Evolutionary conservation across 2,329 filamentous ascomycete species (phyloP).

Genomic region (Dactylonectria macrodidyma): DNA sequence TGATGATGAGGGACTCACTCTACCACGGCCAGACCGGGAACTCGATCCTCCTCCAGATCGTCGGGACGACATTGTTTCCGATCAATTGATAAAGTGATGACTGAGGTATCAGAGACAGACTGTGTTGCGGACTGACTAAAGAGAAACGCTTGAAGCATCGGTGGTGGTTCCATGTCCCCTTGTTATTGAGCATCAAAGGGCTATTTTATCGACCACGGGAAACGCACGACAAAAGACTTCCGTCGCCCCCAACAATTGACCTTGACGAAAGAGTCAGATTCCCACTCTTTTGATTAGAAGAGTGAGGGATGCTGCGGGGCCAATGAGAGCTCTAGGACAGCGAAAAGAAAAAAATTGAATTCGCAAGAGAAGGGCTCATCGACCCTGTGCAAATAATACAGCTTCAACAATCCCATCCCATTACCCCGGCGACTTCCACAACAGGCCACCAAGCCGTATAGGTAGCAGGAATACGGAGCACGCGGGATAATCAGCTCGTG

Average conservation of each 20-base stretch:
- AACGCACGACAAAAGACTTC: conserved; percentile 1
- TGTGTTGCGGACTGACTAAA: not conserved
- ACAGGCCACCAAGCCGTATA: not conserved
- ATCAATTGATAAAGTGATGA: not conserved
- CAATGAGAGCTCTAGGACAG: conserved; percentile 8
- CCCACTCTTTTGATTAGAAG: conserved; percentile 23
- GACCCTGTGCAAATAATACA: not conserved
- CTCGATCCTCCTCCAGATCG: conserved; percentile 15
- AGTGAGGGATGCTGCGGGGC: not conserved
- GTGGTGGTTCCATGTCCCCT: not conserved
- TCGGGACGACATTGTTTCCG: conserved; percentile 26
- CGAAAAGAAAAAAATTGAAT: not conserved
- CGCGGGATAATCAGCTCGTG: conserved; percentile 4
- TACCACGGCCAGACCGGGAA: conserved; percentile 19
- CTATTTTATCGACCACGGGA: conserved; percentile 6
- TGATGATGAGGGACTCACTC: conserved; percentile 6
- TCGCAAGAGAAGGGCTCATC: not conserved
- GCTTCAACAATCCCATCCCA: not conserved
- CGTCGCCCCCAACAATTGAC: conserved; percentile 21
- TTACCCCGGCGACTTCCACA: conserved; percentile 16
- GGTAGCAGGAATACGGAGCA: not conserved
- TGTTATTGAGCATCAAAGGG: not conserved
- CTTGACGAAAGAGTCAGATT: conserved; percentile 19
- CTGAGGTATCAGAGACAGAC: not conserved
- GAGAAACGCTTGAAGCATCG: not conserved